These are phyloP conservation scores for Grigorovia humatica DNA, from an alignment of 805 yeast genomes.

Conservation along the genomic window DNA sequence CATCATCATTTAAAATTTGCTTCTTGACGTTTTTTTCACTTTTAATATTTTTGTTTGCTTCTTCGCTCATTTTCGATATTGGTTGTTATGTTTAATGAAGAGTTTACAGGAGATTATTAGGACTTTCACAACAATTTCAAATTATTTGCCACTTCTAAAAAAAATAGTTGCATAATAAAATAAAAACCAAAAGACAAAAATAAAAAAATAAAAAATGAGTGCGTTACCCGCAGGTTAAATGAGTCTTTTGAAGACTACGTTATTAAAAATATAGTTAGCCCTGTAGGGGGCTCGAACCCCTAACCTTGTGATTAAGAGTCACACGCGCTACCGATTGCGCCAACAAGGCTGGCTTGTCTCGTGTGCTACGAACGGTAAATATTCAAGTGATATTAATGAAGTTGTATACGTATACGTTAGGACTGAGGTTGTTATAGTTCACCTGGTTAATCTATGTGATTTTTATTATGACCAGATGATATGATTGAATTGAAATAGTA, in stretches of 20 bases:
- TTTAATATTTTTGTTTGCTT: not conserved
- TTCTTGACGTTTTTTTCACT: not conserved
- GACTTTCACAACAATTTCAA: not conserved
- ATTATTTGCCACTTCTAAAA: not conserved
- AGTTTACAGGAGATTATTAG: no score
- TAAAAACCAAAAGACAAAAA: no score
- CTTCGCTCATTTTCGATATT: not conserved
- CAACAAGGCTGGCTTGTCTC: slow-evolving; percentile 12
- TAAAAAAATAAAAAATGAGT: no score
- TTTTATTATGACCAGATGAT: no score
- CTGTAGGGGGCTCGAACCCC: slow-evolving; percentile 25
- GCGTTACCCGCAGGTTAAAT: no score
- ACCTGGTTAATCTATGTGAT: no score
- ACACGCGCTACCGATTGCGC: not conserved
- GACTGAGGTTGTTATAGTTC: no score
- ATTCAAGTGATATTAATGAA: no score
- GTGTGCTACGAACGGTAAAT: no score
- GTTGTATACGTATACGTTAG: no score
- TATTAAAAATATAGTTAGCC: slow-evolving; percentile 5
- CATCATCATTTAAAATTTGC: slow-evolving; percentile 79
- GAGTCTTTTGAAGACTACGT: no score
- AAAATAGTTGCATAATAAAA: not conserved
- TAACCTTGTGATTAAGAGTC: not conserved
- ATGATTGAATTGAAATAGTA: no score
- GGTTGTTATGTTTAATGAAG: not conserved